Evolutionary conservation across 2,329 filamentous ascomycete genomes (phyloP).

Genomic region (Dothideomycetes sp.): DNA sequence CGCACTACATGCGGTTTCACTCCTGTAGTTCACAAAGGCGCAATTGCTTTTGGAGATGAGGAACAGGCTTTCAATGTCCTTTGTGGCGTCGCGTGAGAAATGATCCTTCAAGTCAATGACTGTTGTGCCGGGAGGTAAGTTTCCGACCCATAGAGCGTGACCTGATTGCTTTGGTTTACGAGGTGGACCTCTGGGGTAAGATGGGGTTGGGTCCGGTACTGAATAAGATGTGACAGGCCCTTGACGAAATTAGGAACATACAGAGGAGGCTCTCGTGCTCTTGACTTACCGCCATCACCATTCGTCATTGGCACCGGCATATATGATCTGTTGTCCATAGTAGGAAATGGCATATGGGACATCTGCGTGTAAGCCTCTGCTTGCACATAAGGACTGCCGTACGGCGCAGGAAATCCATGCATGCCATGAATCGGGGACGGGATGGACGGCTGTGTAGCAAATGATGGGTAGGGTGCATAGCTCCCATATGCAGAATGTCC

Average conservation of each 20-base stretch:
- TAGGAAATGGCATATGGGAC: no score
- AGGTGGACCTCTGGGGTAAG: constrained; percentile 48
- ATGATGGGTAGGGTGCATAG: neutral
- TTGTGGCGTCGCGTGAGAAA: constrained; percentile 66
- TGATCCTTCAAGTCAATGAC: constrained; percentile 81
- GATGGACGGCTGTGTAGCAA: neutral
- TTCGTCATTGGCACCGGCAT: no score
- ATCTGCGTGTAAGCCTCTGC: no score
- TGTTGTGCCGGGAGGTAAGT: constrained; percentile 73
- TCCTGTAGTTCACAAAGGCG: constrained; percentile 89
- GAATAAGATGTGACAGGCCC: neutral
- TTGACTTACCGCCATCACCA: no score
- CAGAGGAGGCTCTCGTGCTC: no score
- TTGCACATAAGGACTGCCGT: neutral
- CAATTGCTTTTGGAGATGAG: constrained; percentile 96
- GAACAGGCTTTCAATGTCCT: constrained; percentile 77
- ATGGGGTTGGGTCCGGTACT: constrained; percentile 16
- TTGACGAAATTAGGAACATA: no score
- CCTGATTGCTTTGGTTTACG: constrained; percentile 61
- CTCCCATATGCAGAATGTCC: neutral
- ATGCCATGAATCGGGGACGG: neutral
- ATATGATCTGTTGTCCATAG: no score
- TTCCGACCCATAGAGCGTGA: constrained; percentile 92
- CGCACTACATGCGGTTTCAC: constrained; percentile 60
- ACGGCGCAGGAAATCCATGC: neutral